Evolutionary conservation across 805 yeast genomes (phyloP), one percentile per base, ranked within the genome.

Genomic region (Yamadazyma insecticola): DNA sequence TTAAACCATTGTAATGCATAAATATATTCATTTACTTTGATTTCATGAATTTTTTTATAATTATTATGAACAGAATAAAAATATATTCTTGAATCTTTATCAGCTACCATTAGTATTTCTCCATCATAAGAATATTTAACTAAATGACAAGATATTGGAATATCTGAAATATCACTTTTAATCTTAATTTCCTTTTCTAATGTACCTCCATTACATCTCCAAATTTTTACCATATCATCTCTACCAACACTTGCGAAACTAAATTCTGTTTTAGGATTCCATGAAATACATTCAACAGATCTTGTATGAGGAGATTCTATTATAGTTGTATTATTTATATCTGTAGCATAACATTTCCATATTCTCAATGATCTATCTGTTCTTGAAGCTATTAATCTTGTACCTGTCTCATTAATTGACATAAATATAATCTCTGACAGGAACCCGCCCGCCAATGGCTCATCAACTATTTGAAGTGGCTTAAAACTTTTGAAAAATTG

Each of bases 211-310:
- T 49, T 43, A 24, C 68, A 70, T 14, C 44, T 39, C 79, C 80
- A 71, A 17, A 72, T 37, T 40, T 69, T 68, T 22, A 76, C 53
- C 26, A 38, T 43, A 9, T 59, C 57, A 42, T 74, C 81, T 17
- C 60, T 43, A 5, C 76, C 76, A 21, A 70, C 76, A 5, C 72
- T 58, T 3, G 71, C 77, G 32, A 76, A 57, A 9, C 57, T 43
- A 24, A 58, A 57, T 17, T 74, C 72, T 17, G 59, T 47, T 13
- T 47, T 46, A 1, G 81, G 79, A 28, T 68, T 57, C 79, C 79
- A 76, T 2, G 65, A 43, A 6, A 76, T 36, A 14, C 60, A 39
- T 32, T 63, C 67, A 13, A 69, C 68, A 2, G 62, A 43, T 28
- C 51, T 51, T 3, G 41, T 36, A 39, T 73, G 78, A 2, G 70